phyloP scores from a whole-genome alignment of 2,329 filamentous ascomycete genomes.

The Phaeosphaeriaceae sp. region DNA sequence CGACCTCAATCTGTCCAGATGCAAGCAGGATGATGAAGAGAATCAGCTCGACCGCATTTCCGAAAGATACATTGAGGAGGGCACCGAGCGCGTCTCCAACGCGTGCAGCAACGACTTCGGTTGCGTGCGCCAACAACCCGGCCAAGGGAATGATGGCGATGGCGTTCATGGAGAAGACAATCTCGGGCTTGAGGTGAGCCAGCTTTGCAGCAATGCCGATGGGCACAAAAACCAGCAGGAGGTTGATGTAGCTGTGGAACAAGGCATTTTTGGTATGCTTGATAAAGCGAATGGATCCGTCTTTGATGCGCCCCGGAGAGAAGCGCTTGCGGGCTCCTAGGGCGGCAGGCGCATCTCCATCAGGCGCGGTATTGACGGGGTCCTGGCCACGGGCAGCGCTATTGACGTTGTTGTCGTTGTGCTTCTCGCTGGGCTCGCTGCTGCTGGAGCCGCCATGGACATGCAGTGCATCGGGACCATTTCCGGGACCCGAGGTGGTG shows the following conservation, averaged over 20 bases:
- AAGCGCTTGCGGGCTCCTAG: slow-evolving; percentile 55
- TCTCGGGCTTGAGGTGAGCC: slow-evolving; percentile 49
- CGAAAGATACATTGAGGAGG: slow-evolving; percentile 61
- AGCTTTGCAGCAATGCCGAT: slow-evolving; percentile 73
- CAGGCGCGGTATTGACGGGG: slow-evolving; percentile 56
- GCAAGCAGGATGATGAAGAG: slow-evolving; percentile 56
- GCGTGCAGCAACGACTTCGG: slow-evolving; percentile 57
- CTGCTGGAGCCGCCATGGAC: slow-evolving; percentile 21
- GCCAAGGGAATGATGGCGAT: slow-evolving; percentile 61
- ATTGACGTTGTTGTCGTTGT: slow-evolving; percentile 20
- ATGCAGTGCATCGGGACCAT: slow-evolving; percentile 19
- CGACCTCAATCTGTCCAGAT: slow-evolving; percentile 83
- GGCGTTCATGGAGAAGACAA: slow-evolving; percentile 61
- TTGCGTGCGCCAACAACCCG: slow-evolving; percentile 58
- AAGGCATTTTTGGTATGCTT: slow-evolving; percentile 66
- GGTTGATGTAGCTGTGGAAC: slow-evolving; percentile 78
- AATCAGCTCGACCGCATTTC: slow-evolving; percentile 62
- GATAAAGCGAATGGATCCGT: slow-evolving; percentile 61
- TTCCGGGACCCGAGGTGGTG: slow-evolving; percentile 12
- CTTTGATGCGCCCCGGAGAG: slow-evolving; percentile 56
- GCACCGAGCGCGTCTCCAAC: slow-evolving; percentile 60
- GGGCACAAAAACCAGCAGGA: slow-evolving; percentile 79
- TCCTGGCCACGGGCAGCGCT: slow-evolving; percentile 40
- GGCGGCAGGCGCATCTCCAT: slow-evolving; percentile 63
- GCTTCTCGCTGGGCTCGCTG: slow-evolving; percentile 34